phyloP scores from a whole-genome alignment of 352 stramenopile genomes.

The Nothophytophthora sp. region DNA sequence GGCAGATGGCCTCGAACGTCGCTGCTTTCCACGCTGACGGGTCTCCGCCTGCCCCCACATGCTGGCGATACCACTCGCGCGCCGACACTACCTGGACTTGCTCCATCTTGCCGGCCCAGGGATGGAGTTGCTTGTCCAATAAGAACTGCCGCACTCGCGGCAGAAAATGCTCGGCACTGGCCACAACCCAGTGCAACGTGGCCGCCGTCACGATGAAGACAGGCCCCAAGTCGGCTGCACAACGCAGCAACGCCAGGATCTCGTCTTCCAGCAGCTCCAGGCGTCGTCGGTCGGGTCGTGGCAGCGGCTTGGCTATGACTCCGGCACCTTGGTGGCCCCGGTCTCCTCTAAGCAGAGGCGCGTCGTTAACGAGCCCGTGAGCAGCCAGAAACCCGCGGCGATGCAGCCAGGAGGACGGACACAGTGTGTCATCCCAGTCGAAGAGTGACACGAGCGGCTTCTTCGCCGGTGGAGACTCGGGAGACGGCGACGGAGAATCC shows the following conservation, averaged over 20 bases:
- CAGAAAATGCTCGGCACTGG: constrained; percentile 44
- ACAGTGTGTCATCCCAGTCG: constrained; percentile 74
- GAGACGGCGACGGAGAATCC: too few relatives aligned
- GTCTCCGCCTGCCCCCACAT: constrained; percentile 31
- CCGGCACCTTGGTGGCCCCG: constrained; percentile 9
- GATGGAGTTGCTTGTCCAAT: constrained; percentile 30
- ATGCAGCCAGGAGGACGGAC: constrained; percentile 60
- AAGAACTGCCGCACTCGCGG: constrained; percentile 40
- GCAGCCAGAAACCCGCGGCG: constrained; percentile 39
- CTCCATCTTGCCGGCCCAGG: constrained; percentile 10
- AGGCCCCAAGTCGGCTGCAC: constrained; percentile 37
- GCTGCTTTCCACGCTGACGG: constrained; percentile 55
- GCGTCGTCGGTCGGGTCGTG: constrained; percentile 16
- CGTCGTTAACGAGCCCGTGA: constrained; percentile 36
- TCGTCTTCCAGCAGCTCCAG: constrained; percentile 42
- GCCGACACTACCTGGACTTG: constrained; percentile 56
- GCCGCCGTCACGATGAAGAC: constrained; percentile 73
- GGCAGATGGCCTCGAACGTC: constrained; percentile 51
- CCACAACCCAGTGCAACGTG: constrained; percentile 51
- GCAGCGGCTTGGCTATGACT: constrained; percentile 5
- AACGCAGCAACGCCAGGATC: constrained; percentile 41
- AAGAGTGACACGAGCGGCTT: constrained; percentile 45
- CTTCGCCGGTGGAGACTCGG: constrained; percentile 10
- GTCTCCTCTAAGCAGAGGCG: too few relatives aligned
- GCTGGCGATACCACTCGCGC: constrained; percentile 55